These are phyloP conservation scores for Nigrograna mackinnonii DNA, from an alignment of 2,329 filamentous ascomycete genomes.

Conservation along the genomic window DNA sequence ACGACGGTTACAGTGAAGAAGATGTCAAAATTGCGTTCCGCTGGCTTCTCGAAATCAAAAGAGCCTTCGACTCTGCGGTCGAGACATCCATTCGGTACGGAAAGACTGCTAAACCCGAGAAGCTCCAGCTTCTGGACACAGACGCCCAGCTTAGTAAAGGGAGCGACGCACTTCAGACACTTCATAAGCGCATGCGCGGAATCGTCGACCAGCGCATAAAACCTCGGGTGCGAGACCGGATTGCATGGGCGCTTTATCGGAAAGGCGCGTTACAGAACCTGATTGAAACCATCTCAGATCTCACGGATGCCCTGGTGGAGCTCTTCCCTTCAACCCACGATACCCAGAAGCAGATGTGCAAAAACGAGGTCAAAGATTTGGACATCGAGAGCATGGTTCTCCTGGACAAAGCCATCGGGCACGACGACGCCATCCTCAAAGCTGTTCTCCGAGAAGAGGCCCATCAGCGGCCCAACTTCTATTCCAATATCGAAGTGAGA, in stretches of 20 bases:
- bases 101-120: not conserved
- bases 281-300: slow-evolving; percentile 31
- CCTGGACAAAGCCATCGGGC: too few species aligned
- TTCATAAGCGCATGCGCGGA: slow-evolving; percentile 29
- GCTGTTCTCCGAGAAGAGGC: too few species aligned
- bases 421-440: too few species aligned
- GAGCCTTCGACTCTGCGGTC: too few species aligned
- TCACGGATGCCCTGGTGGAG: slow-evolving; percentile 25
- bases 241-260: slow-evolving; percentile 31
- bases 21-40: slow-evolving; percentile 23
- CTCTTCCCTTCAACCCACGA: slow-evolving; percentile 28
- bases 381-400: too few species aligned
- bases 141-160: slow-evolving; percentile 13
- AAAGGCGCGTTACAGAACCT: slow-evolving; percentile 28
- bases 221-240: slow-evolving; percentile 22
- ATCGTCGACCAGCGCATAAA: slow-evolving; percentile 27
- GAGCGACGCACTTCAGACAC: too few species aligned
- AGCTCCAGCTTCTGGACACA: slow-evolving; percentile 18
- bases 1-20: slow-evolving; percentile 4
- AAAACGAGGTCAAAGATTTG: too few species aligned
- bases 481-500: too few species aligned
- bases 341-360: too few species aligned
- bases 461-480: too few species aligned
- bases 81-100: slow-evolving; percentile 4
- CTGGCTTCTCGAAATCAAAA: slow-evolving; percentile 26